phyloP scores from a whole-genome alignment of 805 yeast genomes.

The Lipomyces chichibuensis region DNA sequence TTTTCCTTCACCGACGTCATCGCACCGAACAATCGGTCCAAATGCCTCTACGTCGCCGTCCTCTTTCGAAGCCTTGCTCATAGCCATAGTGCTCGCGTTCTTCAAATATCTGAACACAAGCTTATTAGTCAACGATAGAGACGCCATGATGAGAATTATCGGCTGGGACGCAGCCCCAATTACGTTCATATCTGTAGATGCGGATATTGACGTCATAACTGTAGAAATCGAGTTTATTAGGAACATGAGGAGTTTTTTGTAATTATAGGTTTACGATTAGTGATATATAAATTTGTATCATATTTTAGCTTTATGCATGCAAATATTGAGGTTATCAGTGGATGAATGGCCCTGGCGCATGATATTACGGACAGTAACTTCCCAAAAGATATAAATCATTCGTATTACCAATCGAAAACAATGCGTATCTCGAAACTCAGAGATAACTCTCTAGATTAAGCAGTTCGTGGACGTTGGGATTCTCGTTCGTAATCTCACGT shows the following conservation, averaged over 20 bases:
- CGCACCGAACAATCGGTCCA: neutral
- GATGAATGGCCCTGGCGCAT: neutral
- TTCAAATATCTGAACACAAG: constrained; percentile 56
- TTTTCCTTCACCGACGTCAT: neutral
- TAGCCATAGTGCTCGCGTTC: constrained; percentile 58
- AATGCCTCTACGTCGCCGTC: constrained; percentile 7
- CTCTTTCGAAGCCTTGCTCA: constrained; percentile 53
- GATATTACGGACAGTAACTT: neutral
- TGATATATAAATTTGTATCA: neutral
- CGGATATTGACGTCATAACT: constrained; percentile 9
- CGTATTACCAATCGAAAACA: neutral
- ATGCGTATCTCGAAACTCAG: neutral
- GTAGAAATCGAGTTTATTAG: constrained; percentile 24
- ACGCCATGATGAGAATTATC: constrained; percentile 41
- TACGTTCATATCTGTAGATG: constrained; percentile 56
- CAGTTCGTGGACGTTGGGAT: neutral
- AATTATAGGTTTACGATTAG: neutral
- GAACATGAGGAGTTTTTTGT: constrained; percentile 14
- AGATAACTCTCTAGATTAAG: neutral
- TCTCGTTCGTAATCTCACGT: neutral
- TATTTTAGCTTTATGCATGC: neutral
- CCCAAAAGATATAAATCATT: no score
- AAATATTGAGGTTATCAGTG: neutral
- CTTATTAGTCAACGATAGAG: constrained; percentile 42
- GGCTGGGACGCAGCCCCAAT: constrained; percentile 46